phyloP scores from a whole-genome alignment of 768 basidiomycete species.

The Naganishia antarctica region DNA sequence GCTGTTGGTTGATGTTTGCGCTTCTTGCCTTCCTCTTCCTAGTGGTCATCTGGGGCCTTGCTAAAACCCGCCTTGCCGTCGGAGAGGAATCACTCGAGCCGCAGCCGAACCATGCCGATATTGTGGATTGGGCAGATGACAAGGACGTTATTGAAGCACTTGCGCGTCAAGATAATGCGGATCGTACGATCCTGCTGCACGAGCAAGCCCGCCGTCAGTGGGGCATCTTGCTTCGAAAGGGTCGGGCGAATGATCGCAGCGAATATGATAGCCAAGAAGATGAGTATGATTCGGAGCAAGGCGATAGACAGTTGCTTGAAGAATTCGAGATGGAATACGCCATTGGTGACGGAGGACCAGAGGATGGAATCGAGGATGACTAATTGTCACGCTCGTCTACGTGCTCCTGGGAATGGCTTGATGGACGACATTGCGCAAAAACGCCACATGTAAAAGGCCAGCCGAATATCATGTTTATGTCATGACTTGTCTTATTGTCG shows the following conservation, averaged over 20 bases:
- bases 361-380: neutral
- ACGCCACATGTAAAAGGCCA: neutral
- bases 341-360: neutral
- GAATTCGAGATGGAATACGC: neutral
- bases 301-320: neutral
- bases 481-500: neutral
- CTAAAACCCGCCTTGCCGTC: neutral
- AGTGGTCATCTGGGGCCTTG: constrained; percentile 16
- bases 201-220: neutral
- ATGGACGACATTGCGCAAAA: neutral
- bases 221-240: neutral
- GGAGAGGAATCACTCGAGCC: neutral
- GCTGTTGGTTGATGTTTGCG: neutral
- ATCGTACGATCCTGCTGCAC: neutral
- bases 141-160: neutral
- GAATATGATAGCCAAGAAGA: neutral
- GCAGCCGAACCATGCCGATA: neutral
- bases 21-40: neutral
- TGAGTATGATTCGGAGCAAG: neutral
- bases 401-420: neutral
- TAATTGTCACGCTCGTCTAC: neutral
- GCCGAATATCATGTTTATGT: neutral
- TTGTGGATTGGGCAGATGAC: neutral
- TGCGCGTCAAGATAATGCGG: neutral
- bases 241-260: neutral